Evolutionary conservation across 345 rosid genomes (phyloP).

Genomic region (Gossypium sturtianum): DNA sequence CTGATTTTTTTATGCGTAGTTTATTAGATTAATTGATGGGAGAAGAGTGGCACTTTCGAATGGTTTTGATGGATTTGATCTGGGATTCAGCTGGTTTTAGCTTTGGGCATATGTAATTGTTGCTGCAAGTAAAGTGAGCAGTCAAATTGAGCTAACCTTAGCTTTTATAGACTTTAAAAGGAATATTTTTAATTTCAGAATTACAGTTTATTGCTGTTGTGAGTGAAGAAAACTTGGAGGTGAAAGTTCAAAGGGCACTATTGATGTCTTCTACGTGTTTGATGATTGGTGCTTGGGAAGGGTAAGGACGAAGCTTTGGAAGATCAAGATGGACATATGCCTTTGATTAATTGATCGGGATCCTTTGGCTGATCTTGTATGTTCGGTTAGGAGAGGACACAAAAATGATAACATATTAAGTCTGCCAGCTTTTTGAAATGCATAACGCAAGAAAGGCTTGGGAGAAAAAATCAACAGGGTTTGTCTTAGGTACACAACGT

Average conservation of each 20-base stretch:
- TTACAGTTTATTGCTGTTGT: background rate
- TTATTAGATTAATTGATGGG: background rate
- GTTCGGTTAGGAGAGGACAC: background rate
- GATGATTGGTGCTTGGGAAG: background rate
- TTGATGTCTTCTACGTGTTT: background rate
- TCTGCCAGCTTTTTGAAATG: background rate
- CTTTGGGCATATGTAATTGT: background rate
- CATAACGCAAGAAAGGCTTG: background rate
- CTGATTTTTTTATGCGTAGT: background rate
- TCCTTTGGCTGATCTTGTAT: background rate
- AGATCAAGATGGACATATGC: background rate
- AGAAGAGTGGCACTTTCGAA: background rate
- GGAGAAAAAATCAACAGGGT: background rate
- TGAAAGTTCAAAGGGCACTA: background rate
- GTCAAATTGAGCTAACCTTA: background rate
- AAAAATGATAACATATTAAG: background rate
- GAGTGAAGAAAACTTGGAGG: background rate
- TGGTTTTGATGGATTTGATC: background rate
- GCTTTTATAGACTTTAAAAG: background rate
- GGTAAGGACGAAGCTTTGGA: background rate
- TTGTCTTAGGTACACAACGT: background rate
- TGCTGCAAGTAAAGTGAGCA: slow-evolving; percentile 4
- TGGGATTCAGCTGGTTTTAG: slow-evolving; percentile 2
- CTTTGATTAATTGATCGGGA: background rate
- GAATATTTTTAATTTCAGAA: background rate